Base-by-base conservation (phyloP, 768 basidiomycete species). In the Lentinula guzmanii region DNA sequence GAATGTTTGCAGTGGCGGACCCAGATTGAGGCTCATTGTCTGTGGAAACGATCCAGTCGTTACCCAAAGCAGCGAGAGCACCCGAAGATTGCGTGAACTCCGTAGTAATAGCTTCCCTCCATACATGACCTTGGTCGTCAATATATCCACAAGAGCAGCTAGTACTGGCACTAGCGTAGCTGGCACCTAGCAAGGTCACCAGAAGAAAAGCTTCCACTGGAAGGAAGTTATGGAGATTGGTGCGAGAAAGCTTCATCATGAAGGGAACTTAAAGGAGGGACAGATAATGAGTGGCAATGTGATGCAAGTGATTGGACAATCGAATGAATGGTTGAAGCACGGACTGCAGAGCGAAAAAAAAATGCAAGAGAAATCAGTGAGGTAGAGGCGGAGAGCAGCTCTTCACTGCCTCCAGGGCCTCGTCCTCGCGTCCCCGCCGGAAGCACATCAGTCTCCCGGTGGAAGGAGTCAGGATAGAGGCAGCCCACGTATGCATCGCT, bases 101-200 rank as follows among this genome's bases (percentile, higher is more conserved):
- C 37, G 63, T 63, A 0, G 58, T 31, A 15, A 65, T 63, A 18
- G 65, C 37, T 18, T 65, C 65, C 6, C 65, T 62, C 65, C 65
- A 66, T 31, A 66, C 42, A 52, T 66, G 51, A 2, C 65, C 65
- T 33, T 45, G 59, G 7, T 62, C 60, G 43, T 66, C 65, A 28
- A 60, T 50, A 41, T 66, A 66, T 28, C 65, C 65, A 16, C 65
- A 66, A 13, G 62, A 37, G 18, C 65, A 66, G 16, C 37, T 55
- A 21, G 37, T 18, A 31, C n/a, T 52, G 13, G 31, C 18, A 16
- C 31, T n/a, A 18, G 52, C 52, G 2, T 52, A 4, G 31, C 16
- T n/a, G 7, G 21, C 15, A n/a, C 33, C 33, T n/a, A 52, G 34
- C 15, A 52, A 35, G 8, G 7, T 52, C n/a, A n/a, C 31, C 33